A percentile compares a stretch with the other conserved stretches of the same genome.
Conservation (phyloP, 768 basidiomycete genomes). For the Gymnopilus dilepis region DNA sequence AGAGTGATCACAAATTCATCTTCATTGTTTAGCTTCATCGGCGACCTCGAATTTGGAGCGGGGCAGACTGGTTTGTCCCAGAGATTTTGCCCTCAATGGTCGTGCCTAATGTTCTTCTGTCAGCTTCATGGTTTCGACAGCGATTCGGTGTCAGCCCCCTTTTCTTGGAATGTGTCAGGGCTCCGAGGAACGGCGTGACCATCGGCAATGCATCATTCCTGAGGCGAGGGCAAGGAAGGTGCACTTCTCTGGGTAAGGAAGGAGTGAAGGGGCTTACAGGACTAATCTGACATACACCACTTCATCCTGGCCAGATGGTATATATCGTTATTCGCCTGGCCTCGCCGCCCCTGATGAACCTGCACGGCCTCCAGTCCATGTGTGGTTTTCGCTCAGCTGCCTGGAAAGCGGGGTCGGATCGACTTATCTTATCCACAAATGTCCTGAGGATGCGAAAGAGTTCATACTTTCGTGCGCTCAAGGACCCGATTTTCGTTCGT, state of each 20-base stretch:
- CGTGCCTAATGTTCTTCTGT: not conserved
- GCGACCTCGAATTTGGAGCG: not conserved
- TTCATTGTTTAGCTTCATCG: not conserved
- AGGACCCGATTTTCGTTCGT: not conserved
- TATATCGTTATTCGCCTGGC: slow-evolving; percentile 6
- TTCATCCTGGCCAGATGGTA: slow-evolving; percentile 2
- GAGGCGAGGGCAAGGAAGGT: not conserved
- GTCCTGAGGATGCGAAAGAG: not conserved
- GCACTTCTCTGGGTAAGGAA: not conserved
- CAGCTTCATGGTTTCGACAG: not conserved
- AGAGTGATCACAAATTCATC: not conserved
- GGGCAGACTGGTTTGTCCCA: not conserved
- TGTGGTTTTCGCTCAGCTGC: slow-evolving; percentile 11
- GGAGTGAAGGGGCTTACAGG: too few species aligned
- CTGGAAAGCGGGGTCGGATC: not conserved
- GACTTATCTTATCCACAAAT: slow-evolving; percentile 5
- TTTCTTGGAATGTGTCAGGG: slow-evolving; percentile 2
- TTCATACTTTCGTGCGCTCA: slow-evolving; percentile 1
- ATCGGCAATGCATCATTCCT: slow-evolving; percentile 3
- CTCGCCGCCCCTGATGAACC: not conserved
- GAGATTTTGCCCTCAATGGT: not conserved
- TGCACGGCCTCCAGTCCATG: not conserved
- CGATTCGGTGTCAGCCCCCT: not conserved
- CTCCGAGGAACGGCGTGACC: slow-evolving; percentile 5
- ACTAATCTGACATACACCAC: too few species aligned